These are phyloP conservation scores for Calocybe gambosa DNA, from an alignment of 1,284 basidiomycete species.

Conservation along the genomic window DNA sequence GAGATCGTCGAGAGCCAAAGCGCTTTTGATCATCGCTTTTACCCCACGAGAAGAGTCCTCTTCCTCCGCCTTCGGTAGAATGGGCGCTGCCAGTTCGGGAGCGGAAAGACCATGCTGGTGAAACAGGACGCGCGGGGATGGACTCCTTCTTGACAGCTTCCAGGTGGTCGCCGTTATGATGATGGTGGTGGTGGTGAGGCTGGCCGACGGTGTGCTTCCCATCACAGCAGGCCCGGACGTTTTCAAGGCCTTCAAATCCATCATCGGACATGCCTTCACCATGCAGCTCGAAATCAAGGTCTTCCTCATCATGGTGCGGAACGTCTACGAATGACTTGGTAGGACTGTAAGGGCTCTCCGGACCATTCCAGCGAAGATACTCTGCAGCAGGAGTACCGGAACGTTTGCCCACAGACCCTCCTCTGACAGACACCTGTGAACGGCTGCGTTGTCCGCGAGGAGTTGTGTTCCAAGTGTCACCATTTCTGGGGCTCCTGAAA, in stretches of 20 bases:
- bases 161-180: conserved; percentile 31
- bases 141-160: conserved; percentile 44
- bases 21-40: conserved; percentile 51
- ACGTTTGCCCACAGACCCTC: conserved; percentile 74
- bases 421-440: conserved; percentile 65
- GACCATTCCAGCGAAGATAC: conserved; percentile 70
- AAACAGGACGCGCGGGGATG: conserved; percentile 53
- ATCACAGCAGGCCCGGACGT: conserved; percentile 92
- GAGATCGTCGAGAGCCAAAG: conserved; percentile 65
- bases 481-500: conserved; percentile 47
- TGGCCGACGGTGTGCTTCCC: conserved; percentile 81
- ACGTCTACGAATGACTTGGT: conserved; percentile 63
- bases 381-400: conserved; percentile 86
- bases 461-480: conserved; percentile 63
- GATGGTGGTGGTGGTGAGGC: conserved; percentile 52
- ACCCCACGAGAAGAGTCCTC: conserved; percentile 61
- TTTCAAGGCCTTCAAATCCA: conserved; percentile 90
- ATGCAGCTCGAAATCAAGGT: conserved; percentile 78
- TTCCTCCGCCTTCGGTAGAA: conserved; percentile 52
- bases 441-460: conserved; percentile 71
- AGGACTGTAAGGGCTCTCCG: conserved; percentile 65
- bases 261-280: conserved; percentile 72
- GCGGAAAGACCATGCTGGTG: conserved; percentile 75
- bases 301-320: conserved; percentile 48
- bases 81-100: conserved; percentile 65